A percentile compares a stretch with the other conserved stretches of the same genome.
Evolutionary conservation across 805 yeast species (phyloP).

Genomic region (Maudiozyma bulderi): DNA sequence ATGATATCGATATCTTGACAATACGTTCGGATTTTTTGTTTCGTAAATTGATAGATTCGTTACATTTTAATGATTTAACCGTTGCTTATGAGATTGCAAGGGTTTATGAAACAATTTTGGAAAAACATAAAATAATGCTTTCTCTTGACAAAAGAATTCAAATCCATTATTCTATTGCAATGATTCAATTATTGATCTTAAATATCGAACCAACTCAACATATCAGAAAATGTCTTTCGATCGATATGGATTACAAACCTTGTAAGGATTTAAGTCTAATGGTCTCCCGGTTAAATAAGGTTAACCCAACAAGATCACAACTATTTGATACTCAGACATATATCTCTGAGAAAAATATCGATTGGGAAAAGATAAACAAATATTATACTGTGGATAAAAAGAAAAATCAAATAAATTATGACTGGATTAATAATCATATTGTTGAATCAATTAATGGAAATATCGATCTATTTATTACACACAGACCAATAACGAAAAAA

Average conservation of each 20-base stretch:
- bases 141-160: conserved; percentile 21
- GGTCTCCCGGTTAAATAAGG: conserved; percentile 34
- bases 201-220: conserved; percentile 44
- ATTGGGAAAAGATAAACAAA: conserved; percentile 30
- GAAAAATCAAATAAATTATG: neutral
- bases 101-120: conserved; percentile 18
- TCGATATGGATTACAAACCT: conserved; percentile 59
- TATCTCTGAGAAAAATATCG: conserved; percentile 12
- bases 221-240: conserved; percentile 60
- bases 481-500: conserved; percentile 1
- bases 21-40: conserved; percentile 12
- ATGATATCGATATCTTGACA: conserved; percentile 29
- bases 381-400: conserved; percentile 35
- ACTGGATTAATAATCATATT: neutral
- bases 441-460: neutral
- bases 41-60: conserved; percentile 12
- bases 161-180: conserved; percentile 25
- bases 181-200: conserved; percentile 41
- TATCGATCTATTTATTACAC: neutral
- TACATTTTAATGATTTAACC: conserved; percentile 20
- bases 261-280: conserved; percentile 52
- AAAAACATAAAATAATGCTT: conserved; percentile 19
- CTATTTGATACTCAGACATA: conserved; percentile 38
- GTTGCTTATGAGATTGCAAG: conserved; percentile 17
- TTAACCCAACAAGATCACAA: conserved; percentile 30